Base-by-base conservation (phyloP, 2,329 filamentous ascomycete genomes). In the Trichoderma hamatum region DNA sequence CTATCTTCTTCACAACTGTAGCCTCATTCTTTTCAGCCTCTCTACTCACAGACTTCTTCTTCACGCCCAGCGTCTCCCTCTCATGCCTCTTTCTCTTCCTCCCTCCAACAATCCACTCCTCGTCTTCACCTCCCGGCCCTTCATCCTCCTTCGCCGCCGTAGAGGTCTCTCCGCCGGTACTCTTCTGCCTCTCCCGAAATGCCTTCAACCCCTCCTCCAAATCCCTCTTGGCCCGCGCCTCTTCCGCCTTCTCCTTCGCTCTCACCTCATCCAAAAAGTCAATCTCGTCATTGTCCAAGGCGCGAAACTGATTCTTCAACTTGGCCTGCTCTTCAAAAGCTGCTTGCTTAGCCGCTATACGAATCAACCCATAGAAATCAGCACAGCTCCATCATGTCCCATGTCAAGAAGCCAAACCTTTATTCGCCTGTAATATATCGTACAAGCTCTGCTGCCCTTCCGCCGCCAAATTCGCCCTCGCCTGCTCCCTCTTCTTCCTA, bases 371-470 rank as follows among this genome's bases (percentile, higher is more conserved):
- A 19, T 11, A 11, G 3, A 36, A 56, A 16, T 67, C 28, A 30
- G 39, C 39, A 52, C 21, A 14, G 3, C 3, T 21, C 26, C 16
- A 26, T 26, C 34, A 14, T 3, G 14, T 24, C 3, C 16, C 39
- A 24, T 6, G 21, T 26, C 10, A 58, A 65, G 43, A 67, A 30
- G 67, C 65, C 66, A n/a, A 68, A 91, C 89, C 90, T 87, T 94
- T 95, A 79, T 96, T 96, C 54, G 90, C 92, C 80, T 95, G 90
- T 63, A 96, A 79, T 2, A 92, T 85, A 54, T 94, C 92, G 76
- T 86, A 96, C 32, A 96, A 83, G 63, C 85, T 89, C 79, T 86
- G 89, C 73, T 90, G 86, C 39, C 78, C 77, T 58, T 79, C 80
- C 24, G 80, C 77, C 2, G 81, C 82, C 43, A 78, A 79, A 71